Conservation (phyloP, 2,329 filamentous ascomycete genomes). For the Lasiodiplodia sp. region DNA sequence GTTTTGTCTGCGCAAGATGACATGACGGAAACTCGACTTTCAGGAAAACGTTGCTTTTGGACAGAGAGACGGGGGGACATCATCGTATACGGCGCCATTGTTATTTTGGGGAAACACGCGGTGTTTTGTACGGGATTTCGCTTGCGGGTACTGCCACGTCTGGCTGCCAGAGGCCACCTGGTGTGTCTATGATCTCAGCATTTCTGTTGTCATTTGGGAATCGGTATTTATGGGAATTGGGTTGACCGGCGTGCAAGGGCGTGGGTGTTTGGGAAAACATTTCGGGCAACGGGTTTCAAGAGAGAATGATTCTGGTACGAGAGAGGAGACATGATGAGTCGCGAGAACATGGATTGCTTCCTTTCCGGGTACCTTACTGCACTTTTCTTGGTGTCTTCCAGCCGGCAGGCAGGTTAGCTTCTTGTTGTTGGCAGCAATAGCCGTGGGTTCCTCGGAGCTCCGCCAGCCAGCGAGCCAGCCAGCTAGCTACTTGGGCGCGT, state of each 20-base stretch:
- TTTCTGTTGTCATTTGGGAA: constrained; percentile 4
- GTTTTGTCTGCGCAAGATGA: constrained; percentile 7
- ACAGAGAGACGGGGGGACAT: neutral
- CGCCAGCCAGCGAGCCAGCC: neutral
- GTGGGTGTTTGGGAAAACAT: neutral
- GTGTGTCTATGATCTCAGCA: neutral
- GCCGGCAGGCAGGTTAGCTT: neutral
- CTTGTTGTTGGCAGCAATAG: neutral
- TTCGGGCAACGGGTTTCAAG: neutral
- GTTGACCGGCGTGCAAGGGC: neutral
- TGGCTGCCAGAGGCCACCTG: neutral
- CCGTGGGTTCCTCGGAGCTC: neutral
- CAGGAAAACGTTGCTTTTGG: neutral
- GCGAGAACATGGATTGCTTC: neutral
- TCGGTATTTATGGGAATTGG: neutral
- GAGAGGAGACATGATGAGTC: neutral
- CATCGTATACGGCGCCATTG: constrained; percentile 9
- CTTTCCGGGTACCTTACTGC: neutral
- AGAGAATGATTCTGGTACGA: neutral
- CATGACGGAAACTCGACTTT: constrained; percentile 8
- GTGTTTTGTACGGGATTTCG: neutral
- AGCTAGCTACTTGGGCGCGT: neutral
- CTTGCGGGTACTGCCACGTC: neutral
- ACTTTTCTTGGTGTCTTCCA: neutral
- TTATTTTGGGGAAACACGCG: neutral